These are phyloP conservation scores for Saturnispora diversa DNA, from an alignment of 805 yeast species.

Conservation along the genomic window DNA sequence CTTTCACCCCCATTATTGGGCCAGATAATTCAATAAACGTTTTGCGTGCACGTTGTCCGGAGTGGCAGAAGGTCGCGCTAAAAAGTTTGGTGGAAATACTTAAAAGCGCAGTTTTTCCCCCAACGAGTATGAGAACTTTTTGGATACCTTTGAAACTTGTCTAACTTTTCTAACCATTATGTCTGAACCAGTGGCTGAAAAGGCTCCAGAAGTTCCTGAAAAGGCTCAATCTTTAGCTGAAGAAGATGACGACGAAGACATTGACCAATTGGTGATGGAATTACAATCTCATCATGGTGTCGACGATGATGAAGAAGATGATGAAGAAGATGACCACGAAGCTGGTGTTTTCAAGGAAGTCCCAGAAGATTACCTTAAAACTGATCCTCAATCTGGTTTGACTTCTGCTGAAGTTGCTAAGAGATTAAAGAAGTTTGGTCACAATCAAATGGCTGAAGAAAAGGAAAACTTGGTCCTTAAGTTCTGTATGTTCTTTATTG, in stretches of 20 bases:
- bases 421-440: slow-evolving; percentile 86
- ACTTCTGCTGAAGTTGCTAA: slow-evolving; percentile 64
- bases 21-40: no score
- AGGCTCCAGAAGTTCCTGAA: slow-evolving; percentile 21
- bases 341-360: slow-evolving; percentile 63
- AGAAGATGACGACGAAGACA: slow-evolving; percentile 43
- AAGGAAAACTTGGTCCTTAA: slow-evolving; percentile 69
- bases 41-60: slow-evolving; percentile 5
- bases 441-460: slow-evolving; percentile 87
- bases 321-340: slow-evolving; percentile 34
- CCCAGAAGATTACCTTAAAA: slow-evolving; percentile 78
- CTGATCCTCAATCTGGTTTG: slow-evolving; percentile 73
- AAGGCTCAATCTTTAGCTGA: slow-evolving; percentile 40
- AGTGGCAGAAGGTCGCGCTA: slow-evolving; percentile 3
- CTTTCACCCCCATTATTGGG: no score
- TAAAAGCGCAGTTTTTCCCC: no score
- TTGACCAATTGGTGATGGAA: slow-evolving; percentile 68
- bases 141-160: no score
- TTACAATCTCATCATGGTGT: slow-evolving; percentile 60
- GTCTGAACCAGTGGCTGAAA: slow-evolving; percentile 13
- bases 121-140: no score
- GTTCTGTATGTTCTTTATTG: slow-evolving; percentile 80
- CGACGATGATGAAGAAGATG: slow-evolving; percentile 50
- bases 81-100: background rate
- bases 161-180: background rate